Conservation (phyloP, 1,139 yeast species). For the Geotrichum citri-aurantii region DNA sequence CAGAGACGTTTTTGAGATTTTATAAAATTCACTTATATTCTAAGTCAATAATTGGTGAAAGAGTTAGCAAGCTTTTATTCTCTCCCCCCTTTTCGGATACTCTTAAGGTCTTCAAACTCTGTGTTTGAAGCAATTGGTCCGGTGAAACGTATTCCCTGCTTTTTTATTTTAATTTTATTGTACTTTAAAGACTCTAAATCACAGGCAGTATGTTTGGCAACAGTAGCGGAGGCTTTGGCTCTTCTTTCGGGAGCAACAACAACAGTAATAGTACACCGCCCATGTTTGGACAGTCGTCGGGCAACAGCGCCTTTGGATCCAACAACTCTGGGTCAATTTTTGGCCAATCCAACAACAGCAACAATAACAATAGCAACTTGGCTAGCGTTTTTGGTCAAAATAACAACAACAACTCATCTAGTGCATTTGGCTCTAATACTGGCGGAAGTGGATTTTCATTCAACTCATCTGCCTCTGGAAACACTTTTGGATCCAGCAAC, state of each 20-base stretch:
- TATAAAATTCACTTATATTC: not conserved
- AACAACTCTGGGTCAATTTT: not conserved
- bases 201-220: constrained; percentile 4
- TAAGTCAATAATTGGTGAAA: not conserved
- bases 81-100: not conserved
- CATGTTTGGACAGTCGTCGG: not conserved
- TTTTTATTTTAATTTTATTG: not conserved
- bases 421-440: constrained; percentile 28
- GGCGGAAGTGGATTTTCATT: not conserved
- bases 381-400: constrained; percentile 34
- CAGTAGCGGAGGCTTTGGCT: not conserved
- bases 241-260: not conserved
- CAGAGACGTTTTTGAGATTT: not conserved
- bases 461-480: not conserved
- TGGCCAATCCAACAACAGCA: constrained; percentile 15
- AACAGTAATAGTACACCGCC: not conserved
- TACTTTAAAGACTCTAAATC: not conserved
- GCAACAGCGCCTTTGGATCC: constrained; percentile 25
- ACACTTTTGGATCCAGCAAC: constrained; percentile 15
- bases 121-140: not conserved
- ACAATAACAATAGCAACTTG: constrained; percentile 32
- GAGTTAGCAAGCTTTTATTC: not conserved
- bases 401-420: constrained; percentile 20
- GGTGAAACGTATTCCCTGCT: too few species aligned
- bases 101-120: not conserved